Conservation (phyloP, 805 yeast species). For the Metschnikowia chrysomelidarum region DNA sequence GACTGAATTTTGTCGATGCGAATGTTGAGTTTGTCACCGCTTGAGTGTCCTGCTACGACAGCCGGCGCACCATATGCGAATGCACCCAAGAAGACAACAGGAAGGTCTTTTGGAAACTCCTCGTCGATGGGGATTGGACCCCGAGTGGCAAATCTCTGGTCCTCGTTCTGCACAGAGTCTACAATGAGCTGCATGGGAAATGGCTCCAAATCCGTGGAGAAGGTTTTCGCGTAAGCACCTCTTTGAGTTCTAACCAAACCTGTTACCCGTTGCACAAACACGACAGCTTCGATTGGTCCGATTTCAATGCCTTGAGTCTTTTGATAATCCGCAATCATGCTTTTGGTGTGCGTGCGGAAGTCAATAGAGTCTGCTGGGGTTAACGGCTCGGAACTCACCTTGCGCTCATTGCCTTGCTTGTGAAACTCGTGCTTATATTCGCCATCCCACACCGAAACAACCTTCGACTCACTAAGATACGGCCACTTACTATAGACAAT, state of each 20-base stretch:
- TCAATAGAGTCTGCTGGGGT: slow-evolving; percentile 42
- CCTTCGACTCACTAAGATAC: slow-evolving; percentile 75
- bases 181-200: slow-evolving; percentile 84
- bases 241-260: slow-evolving; percentile 66
- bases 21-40: slow-evolving; percentile 48
- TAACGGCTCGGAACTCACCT: slow-evolving; percentile 35
- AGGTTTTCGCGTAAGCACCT: slow-evolving; percentile 83
- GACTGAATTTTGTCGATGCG: slow-evolving; percentile 37
- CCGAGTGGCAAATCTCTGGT: slow-evolving; percentile 67
- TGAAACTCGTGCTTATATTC: slow-evolving; percentile 45
- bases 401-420: slow-evolving; percentile 27
- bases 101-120: slow-evolving; percentile 74
- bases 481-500: slow-evolving; percentile 86
- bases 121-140: slow-evolving; percentile 74
- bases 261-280: slow-evolving; percentile 69
- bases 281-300: slow-evolving; percentile 54
- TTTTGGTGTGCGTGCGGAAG: slow-evolving; percentile 41
- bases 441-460: slow-evolving; percentile 60
- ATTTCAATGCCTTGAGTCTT: slow-evolving; percentile 61
- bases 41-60: slow-evolving; percentile 56
- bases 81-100: slow-evolving; percentile 78
- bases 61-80: slow-evolving; percentile 86
- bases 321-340: slow-evolving; percentile 42
- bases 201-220: slow-evolving; percentile 46
- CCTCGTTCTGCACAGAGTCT: slow-evolving; percentile 68